Evolutionary conservation across 495 filamentous ascomycete genomes (phyloP).

Genomic region (Aspergillus carlsbadensis): DNA sequence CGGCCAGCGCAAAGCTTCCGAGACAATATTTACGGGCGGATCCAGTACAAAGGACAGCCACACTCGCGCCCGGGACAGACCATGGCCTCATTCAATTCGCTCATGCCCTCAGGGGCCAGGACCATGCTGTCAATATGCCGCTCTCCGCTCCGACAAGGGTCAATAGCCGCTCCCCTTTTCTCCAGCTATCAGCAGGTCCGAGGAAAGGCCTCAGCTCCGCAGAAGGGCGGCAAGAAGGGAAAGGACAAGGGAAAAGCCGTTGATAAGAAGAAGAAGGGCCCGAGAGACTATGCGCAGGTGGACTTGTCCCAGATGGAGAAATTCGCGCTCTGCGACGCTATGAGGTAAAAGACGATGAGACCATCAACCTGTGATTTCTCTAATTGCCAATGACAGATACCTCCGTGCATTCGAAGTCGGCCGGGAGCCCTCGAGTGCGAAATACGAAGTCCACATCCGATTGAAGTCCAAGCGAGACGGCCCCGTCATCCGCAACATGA

Average conservation of each 20-base stretch:
- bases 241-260: constrained; percentile 53
- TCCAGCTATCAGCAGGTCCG: constrained; percentile 39
- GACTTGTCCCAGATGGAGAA: constrained; percentile 62
- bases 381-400: constrained; percentile 57
- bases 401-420: constrained; percentile 92
- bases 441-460: constrained; percentile 86
- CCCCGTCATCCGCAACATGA: constrained; percentile 77
- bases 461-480: constrained; percentile 79
- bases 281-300: constrained; percentile 59
- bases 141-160: constrained; percentile 25
- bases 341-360: constrained; percentile 61
- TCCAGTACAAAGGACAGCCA: not conserved
- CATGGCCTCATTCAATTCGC: constrained; percentile 43
- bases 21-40: constrained; percentile 19
- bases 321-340: constrained; percentile 85
- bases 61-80: not conserved
- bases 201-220: constrained; percentile 33
- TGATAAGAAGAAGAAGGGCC: constrained; percentile 62
- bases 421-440: constrained; percentile 62
- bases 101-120: constrained; percentile 41
- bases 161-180: constrained; percentile 35
- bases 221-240: constrained; percentile 39
- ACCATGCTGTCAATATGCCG: constrained; percentile 39
- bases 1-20: constrained; percentile 16
- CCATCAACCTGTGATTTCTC: not conserved